Conservation (phyloP, 176 grass and related monocot species). For the Cocos nucifera region DNA sequence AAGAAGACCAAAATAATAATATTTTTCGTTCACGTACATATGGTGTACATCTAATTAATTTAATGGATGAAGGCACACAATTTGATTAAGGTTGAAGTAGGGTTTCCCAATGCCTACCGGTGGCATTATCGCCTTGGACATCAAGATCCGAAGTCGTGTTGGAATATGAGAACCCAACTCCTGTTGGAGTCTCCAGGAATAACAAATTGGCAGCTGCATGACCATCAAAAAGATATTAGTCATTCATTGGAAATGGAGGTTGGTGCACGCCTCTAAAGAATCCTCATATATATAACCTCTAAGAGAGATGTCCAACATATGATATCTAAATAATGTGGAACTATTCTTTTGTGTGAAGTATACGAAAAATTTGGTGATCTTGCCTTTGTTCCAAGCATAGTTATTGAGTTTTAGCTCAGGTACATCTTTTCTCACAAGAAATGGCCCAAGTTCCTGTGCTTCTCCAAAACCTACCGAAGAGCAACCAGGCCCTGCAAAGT, state of each 20-base stretch:
- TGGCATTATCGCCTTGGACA: not conserved
- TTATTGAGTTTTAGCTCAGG: not conserved
- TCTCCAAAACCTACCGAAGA: constrained; percentile 8
- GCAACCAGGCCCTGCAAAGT: constrained; percentile 8
- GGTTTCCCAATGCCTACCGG: not conserved
- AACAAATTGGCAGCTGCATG: constrained; percentile 10
- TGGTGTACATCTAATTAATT: too few relatives aligned
- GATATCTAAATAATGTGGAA: not conserved
- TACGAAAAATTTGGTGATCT: not conserved
- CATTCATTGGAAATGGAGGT: too few relatives aligned
- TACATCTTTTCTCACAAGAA: not conserved
- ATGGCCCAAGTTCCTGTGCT: constrained; percentile 10
- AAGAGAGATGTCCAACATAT: not conserved
- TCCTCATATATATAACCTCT: not conserved
- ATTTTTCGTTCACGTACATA: too few relatives aligned
- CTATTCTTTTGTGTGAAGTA: too few relatives aligned
- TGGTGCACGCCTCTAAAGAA: not conserved
- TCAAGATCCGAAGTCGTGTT: not conserved
- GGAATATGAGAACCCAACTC: constrained; percentile 8
- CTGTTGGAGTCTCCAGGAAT: constrained; percentile 8
- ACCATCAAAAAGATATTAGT: not conserved
- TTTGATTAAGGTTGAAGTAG: too few relatives aligned
- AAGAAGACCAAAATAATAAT: too few relatives aligned
- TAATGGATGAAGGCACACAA: too few relatives aligned
- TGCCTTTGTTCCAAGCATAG: constrained; percentile 13